Evolutionary conservation across 306 rosid genomes (phyloP).

Genomic region (Pterocarpus santalinus): DNA sequence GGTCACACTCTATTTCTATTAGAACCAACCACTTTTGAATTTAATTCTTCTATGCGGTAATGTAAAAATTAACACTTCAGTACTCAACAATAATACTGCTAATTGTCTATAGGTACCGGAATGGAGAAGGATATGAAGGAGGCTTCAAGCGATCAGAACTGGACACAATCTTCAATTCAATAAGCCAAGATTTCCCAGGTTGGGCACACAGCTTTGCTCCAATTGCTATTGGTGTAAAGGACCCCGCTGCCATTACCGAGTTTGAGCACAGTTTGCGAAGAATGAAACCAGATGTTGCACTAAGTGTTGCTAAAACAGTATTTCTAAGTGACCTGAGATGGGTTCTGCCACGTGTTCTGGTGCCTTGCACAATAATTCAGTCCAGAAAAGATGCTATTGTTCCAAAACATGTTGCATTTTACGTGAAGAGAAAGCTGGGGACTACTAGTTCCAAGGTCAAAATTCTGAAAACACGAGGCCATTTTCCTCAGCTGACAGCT

Average conservation of each 20-base stretch:
- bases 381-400: conserved; percentile 47
- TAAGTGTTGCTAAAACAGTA: conserved; percentile 45
- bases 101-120: conserved; percentile 48
- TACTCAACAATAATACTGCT: not conserved
- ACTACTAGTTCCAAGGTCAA: conserved; percentile 38
- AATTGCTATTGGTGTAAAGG: conserved; percentile 38
- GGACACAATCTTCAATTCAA: conserved; percentile 43
- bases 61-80: no score
- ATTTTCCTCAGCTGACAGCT: conserved; percentile 61
- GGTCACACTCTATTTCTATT: no score
- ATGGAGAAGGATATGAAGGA: conserved; percentile 51
- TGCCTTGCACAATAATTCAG: conserved; percentile 59
- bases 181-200: conserved; percentile 42
- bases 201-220: conserved; percentile 57
- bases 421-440: conserved; percentile 53
- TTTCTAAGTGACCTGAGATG: conserved; percentile 54
- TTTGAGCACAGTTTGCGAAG: conserved; percentile 52
- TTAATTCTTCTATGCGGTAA: no score
- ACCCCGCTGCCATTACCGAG: conserved; percentile 42
- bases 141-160: conserved; percentile 52
- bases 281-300: conserved; percentile 59
- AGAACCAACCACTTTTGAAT: no score
- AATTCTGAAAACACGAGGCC: conserved; percentile 56
- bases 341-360: conserved; percentile 51
- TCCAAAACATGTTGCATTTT: conserved; percentile 52